phyloP scores from a whole-genome alignment of 1,139 yeast species.

The Debaryomycetaceae sp. region DNA sequence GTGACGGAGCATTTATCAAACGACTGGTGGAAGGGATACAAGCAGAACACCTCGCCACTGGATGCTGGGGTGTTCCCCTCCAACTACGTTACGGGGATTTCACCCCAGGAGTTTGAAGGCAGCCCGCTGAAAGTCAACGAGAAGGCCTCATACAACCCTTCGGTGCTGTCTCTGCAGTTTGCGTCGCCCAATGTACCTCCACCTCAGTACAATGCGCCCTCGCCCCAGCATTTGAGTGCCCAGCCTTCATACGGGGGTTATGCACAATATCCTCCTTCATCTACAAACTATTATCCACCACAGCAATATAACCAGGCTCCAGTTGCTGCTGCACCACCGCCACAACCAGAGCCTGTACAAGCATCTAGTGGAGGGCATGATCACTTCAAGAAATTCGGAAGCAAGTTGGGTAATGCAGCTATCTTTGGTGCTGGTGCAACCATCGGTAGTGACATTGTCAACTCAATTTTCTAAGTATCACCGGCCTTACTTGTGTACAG shows the following conservation, averaged over 20 bases:
- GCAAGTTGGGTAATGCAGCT: constrained; percentile 87
- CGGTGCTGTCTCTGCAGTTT: constrained; percentile 5
- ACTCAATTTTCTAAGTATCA: constrained; percentile 63
- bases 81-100: constrained; percentile 64
- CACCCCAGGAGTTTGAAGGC: constrained; percentile 30
- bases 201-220: constrained; percentile 14
- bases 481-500: neutral
- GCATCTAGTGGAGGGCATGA: constrained; percentile 19
- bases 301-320: constrained; percentile 17
- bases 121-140: constrained; percentile 10
- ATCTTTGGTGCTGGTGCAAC: constrained; percentile 98
- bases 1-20: constrained; percentile 72
- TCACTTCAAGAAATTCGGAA: constrained; percentile 66
- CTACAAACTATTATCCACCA: constrained; percentile 39
- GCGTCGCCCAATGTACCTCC: constrained; percentile 8
- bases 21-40: constrained; percentile 90
- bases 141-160: constrained; percentile 16
- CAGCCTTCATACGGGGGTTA: constrained; percentile 40
- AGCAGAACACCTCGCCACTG: constrained; percentile 35
- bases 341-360: constrained; percentile 15
- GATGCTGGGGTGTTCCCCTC: constrained; percentile 84
- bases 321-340: constrained; percentile 15
- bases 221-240: constrained; percentile 14
- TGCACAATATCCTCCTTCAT: constrained; percentile 51
- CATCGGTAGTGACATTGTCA: constrained; percentile 81